Evolutionary conservation across 163 green algal genomes (phyloP).

Genomic region (Scenedesmus sp.): DNA sequence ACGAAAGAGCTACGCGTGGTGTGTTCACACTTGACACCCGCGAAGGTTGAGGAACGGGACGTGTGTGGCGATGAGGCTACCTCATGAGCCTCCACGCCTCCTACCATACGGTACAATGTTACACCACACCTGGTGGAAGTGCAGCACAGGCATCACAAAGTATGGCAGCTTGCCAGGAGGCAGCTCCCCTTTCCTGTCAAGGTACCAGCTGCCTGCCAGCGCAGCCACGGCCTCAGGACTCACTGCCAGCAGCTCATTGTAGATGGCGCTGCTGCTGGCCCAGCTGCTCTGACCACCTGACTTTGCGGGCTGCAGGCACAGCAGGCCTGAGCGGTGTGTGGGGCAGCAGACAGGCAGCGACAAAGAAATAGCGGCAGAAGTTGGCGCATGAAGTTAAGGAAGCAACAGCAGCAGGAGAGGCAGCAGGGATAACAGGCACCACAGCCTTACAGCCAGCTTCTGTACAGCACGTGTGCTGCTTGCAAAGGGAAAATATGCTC

Average conservation of each 20-base stretch:
- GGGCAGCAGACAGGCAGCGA: conserved; percentile 6
- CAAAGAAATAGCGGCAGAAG: neutral
- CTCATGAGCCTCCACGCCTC: no score
- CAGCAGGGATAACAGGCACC: neutral
- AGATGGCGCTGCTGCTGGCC: conserved; percentile 55
- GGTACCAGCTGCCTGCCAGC: conserved; percentile 50
- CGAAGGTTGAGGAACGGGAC: no score
- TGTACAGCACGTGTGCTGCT: no score
- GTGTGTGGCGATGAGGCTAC: no score
- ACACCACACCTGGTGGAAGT: conserved; percentile 60
- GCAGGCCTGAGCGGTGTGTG: conserved; percentile 30
- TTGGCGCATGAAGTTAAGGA: neutral
- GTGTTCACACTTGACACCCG: no score
- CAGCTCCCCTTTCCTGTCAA: conserved; percentile 71
- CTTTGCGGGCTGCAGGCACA: conserved; percentile 67
- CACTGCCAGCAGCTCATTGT: conserved; percentile 62
- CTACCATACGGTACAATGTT: no score
- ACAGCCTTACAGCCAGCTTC: neutral
- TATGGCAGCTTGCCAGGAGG: conserved; percentile 55
- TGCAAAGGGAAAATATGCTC: no score
- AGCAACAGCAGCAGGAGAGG: conserved; percentile 8
- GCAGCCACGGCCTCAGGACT: conserved; percentile 49
- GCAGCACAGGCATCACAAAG: conserved; percentile 75
- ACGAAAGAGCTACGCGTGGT: no score
- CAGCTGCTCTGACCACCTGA: conserved; percentile 66